Evolutionary conservation across 1,284 basidiomycete species (phyloP), one percentile per base, ranked within the genome.

Genomic region (Chalciporus sp.): DNA sequence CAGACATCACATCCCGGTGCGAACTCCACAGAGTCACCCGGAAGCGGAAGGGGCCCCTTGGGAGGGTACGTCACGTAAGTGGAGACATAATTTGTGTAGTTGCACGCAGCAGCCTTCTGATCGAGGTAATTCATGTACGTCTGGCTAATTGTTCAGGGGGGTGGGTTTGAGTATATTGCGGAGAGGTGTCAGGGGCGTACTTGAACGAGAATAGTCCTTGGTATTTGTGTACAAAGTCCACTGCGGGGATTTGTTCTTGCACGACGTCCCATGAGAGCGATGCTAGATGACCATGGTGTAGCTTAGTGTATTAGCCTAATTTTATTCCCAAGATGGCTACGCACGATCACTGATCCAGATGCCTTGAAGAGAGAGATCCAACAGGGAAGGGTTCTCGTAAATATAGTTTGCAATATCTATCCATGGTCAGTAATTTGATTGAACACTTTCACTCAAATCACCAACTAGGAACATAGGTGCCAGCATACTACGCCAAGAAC

Each of bases 401-500:
- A 91, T 86, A 63, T 79, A 86, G 67, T 90, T 83, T 2, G 89
- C 88, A 56, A 89, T 85, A 61, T 90, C 88, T 90, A 47, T 23
- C 17, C 28, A 43, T 19, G 28, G 55, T 47, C 27, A 10, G 10
- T 3, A 12, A 11, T 17, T 1, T 4, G 4, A 41, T 19, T 11
- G 33, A n/a, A 4, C 14, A 6, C 9, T 6, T 10, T 3, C 1
- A 10, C 17, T 39, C 16, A 23, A 44, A 5, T 35, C 45, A 56
- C 70, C 57, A 29, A 76, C 75, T 54, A 40, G 87, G 86, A 27
- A 90, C 74, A 63, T 88, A 90, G 55, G 76, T 80, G 51, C 82
- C 81, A 4, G 80, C 82, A 61, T 85, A 84, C 83, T 83, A 48
- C 33, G 3, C 19, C 42, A 40, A 42, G 37, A 28, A 17, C 33